Evolutionary conservation across 1,284 basidiomycete species (phyloP), one percentile per base, ranked within the genome.

Genomic region (Sporisorium graminicola): DNA sequence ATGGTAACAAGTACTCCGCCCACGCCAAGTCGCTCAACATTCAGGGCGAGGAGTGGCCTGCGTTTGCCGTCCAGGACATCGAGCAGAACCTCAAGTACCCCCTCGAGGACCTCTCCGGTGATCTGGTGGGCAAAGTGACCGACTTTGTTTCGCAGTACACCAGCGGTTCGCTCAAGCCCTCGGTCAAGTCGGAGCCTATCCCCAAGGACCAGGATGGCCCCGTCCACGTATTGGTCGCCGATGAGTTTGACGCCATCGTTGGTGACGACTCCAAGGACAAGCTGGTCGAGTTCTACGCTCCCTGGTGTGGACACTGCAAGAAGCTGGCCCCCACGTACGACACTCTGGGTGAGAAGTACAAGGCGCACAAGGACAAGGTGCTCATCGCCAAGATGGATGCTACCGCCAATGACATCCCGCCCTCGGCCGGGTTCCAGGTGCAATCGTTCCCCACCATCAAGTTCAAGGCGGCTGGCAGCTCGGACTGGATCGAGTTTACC

Each of bases 11-110:
- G 87, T 99, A 95, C 84, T 91, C 90, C 82, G 94, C 98, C 83
- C 97, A 99, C 88, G 97, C 92, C 82, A 95, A 95, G 88, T 92
- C 93, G 12, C 90, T 99, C 75, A 98, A 97, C 89, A 89, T 99
- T 73, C 85, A 86, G 50, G 87, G 90, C 77, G 87, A 88, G 67
- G 91, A 92, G 83, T 98, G 94, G 94, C 97, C 97, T 29, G 89
- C 91, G 40, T 97, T 99, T 84, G 95, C 97, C 81, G 88, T 99
- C 75, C 97, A 99, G 88, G 90, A 98, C 82, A 86, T 98, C 56
- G 82, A 88, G 63, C 90, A 90, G 66, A 92, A 93, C 87, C 90
- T 93, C 87, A 98, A 99, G 88, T 99, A 91, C 87, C 95, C 96
- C 27, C 89, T 92, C 72, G 91, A 93, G 74, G 94, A 86, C 84